Percentiles rank a stretch among this genome's conserved stretches.
Evolutionary conservation across 1,284 basidiomycete genomes (phyloP).

Genomic region (Laetiporus sulphureus): DNA sequence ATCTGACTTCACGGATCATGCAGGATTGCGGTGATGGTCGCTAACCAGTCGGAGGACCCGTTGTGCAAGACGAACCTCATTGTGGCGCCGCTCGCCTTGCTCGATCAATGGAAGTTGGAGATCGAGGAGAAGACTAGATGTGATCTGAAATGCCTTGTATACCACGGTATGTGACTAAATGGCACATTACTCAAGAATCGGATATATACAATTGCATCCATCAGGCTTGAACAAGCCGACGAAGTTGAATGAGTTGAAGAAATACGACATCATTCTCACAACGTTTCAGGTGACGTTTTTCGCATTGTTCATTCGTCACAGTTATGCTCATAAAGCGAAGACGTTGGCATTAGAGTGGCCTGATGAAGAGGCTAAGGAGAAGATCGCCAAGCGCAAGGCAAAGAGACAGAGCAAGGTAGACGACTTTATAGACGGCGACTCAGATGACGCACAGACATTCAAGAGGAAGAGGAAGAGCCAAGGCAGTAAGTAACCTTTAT

Average conservation of each 20-base stretch:
- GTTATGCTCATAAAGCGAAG: too few relatives aligned
- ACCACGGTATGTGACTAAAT: conserved; percentile 42
- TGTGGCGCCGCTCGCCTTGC: conserved; percentile 58
- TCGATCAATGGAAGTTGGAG: conserved; percentile 67
- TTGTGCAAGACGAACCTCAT: conserved; percentile 47
- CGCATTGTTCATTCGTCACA: too few relatives aligned
- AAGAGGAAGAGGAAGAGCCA: conserved; percentile 29
- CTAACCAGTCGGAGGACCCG: conserved; percentile 44
- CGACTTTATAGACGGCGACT: conserved; percentile 33
- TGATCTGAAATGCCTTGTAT: conserved; percentile 52
- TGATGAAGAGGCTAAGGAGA: conserved; percentile 39
- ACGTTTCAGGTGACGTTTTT: conserved; percentile 46
- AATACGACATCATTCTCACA: conserved; percentile 53
- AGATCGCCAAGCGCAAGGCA: conserved; percentile 33
- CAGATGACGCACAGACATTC: conserved; percentile 16
- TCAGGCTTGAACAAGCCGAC: conserved; percentile 31
- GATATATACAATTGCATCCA: too few relatives aligned
- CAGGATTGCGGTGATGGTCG: conserved; percentile 53
- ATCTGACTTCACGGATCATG: too few relatives aligned
- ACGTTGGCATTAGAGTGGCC: conserved; percentile 54
- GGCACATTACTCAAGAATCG: too few relatives aligned
- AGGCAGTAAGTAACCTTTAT: too few relatives aligned
- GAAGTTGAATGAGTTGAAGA: conserved; percentile 34
- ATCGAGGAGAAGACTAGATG: conserved; percentile 52
- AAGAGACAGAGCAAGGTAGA: conserved; percentile 26